Base-by-base conservation (phyloP, 2,329 filamentous ascomycete species). In the Colletotrichum euphorbiae region DNA sequence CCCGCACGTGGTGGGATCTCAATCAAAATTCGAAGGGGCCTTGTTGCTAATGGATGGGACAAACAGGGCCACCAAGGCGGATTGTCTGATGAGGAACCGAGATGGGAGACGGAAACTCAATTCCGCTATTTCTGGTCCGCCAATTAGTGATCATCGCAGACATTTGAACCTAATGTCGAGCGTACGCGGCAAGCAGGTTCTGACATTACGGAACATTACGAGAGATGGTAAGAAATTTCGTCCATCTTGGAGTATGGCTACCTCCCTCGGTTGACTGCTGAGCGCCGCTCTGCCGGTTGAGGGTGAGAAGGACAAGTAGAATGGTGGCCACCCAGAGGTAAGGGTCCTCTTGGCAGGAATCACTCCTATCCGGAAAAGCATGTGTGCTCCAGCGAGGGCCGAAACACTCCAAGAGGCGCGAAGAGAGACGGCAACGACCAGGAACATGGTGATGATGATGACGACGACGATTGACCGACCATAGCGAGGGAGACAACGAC, bases 61-160 rank as follows among this genome's bases (percentile, higher is more conserved):
- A 65, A 59, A 59, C 65, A 48, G 40, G 38, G 48, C 62, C 65
- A 57, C 52, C 48, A 59, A 38, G 28, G 24, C 21, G 42, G 33
- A 54, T 68, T 68, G 54, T 65, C 61, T 42, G 65, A 65, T 65
- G 45, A 64, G 42, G 40, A 15, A 9, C 42, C 38, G 28, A 55
- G 45, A 19, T 15, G 28, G 33, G 31, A 50, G 38, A 65, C 46
- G n/a, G 24, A 51, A 67, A 55, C 40, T 43, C 52, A 59, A 65
- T 68, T 61, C 48, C 3, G 54, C 31, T 43, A 55, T 60, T 50
- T 59, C 46, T 60, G 48, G 33, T 21, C 54, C 65, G 40, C 33
- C 48, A 60, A 59, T 19, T 33, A n/a, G 55, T 17, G 17, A 38
- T 51, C 38, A 48, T 3, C 21, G 9, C 31, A 45, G 33, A 59